phyloP scores from a whole-genome alignment of 495 filamentous ascomycete species.

The Neurospora sp. region DNA sequence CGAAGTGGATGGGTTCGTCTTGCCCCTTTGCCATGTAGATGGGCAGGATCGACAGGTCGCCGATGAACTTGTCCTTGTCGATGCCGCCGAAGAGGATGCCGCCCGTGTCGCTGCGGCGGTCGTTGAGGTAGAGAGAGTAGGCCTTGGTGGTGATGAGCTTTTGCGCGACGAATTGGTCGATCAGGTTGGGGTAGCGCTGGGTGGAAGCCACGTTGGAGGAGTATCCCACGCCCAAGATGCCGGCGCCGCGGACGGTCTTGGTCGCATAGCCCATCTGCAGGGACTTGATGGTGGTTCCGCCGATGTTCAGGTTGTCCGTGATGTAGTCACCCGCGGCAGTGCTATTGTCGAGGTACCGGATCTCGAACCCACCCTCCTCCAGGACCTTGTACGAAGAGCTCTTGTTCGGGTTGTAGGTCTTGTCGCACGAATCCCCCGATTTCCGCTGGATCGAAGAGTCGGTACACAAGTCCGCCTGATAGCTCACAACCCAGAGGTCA shows the following conservation, averaged over 20 bases:
- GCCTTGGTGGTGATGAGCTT: conserved; percentile 68
- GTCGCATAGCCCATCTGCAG: conserved; percentile 81
- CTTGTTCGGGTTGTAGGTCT: conserved; percentile 39
- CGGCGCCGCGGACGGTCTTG: conserved; percentile 53
- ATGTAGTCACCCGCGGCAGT: conserved; percentile 60
- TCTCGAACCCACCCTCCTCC: conserved; percentile 56
- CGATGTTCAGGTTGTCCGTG: conserved; percentile 62
- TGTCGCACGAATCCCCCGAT: conserved; percentile 22
- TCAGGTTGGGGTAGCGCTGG: conserved; percentile 65
- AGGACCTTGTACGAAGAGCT: conserved; percentile 65
- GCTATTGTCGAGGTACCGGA: conserved; percentile 67
- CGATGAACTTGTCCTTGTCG: conserved; percentile 75
- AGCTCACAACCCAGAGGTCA: conserved; percentile 64
- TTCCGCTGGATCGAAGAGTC: conserved; percentile 19
- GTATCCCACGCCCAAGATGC: conserved; percentile 90
- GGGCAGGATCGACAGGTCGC: conserved; percentile 59
- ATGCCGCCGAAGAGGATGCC: conserved; percentile 86
- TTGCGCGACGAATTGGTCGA: conserved; percentile 58
- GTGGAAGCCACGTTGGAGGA: conserved; percentile 57
- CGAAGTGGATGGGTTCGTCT: conserved; percentile 27
- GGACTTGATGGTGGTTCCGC: conserved; percentile 47
- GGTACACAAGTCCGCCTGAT: conserved; percentile 33
- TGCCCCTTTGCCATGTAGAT: conserved; percentile 37
- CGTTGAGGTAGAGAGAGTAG: conserved; percentile 74
- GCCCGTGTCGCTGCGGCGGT: conserved; percentile 54